Conservation (phyloP, 768 basidiomycete species). For the Pulveroboletus ravenelii region DNA sequence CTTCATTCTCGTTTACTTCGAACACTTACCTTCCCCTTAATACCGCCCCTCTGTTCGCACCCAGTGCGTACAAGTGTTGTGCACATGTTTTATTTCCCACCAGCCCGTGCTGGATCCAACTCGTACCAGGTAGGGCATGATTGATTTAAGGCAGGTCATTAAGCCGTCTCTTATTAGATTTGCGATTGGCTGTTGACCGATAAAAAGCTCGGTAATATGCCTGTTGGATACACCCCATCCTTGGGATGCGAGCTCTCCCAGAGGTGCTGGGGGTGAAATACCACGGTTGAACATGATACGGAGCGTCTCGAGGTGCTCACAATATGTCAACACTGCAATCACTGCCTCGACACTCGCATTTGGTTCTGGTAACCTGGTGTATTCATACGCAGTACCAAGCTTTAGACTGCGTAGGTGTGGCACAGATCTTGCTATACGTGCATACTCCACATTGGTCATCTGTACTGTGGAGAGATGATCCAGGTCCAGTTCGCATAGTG, state of each 20-base stretch:
- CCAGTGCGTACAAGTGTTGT: too few species aligned
- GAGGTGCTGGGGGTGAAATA: not conserved
- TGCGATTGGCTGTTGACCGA: slow-evolving; percentile 18
- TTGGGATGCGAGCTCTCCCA: not conserved
- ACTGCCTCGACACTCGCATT: slow-evolving; percentile 8
- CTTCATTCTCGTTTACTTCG: too few species aligned
- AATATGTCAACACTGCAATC: slow-evolving; percentile 10
- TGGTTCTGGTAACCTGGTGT: slow-evolving; percentile 1
- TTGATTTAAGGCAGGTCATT: slow-evolving; percentile 7
- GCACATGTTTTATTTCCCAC: too few species aligned
- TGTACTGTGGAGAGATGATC: slow-evolving; percentile 10
- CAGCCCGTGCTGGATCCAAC: too few species aligned
- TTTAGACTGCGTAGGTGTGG: slow-evolving; percentile 8
- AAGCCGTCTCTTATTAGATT: not conserved
- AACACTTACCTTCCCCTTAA: too few species aligned
- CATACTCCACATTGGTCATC: slow-evolving; percentile 9
- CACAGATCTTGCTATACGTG: slow-evolving; percentile 9
- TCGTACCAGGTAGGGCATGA: slow-evolving; percentile 12
- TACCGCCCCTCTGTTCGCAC: too few species aligned
- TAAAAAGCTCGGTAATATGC: slow-evolving; percentile 3
- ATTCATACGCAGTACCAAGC: slow-evolving; percentile 10
- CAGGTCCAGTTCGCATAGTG: slow-evolving; percentile 14
- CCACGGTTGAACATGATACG: slow-evolving; percentile 16
- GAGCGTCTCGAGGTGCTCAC: slow-evolving; percentile 11
- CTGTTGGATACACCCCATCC: slow-evolving; percentile 9